Conservation (phyloP, 2,329 filamentous ascomycete genomes). For the Ophiosphaerella korrae region DNA sequence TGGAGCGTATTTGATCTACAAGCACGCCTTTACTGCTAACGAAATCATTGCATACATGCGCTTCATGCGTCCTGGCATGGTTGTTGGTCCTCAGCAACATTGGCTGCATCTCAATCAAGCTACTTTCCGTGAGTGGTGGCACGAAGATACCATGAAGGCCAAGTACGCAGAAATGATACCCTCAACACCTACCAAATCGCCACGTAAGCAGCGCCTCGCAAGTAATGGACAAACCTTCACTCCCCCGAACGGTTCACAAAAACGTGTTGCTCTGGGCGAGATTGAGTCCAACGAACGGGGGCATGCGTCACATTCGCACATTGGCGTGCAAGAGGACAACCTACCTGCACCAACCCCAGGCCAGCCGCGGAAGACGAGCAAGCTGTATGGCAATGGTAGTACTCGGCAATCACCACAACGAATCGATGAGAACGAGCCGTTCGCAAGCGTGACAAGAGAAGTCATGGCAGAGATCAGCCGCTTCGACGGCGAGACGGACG, state of each 20-base stretch:
- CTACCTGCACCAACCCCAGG: slow-evolving; percentile 93
- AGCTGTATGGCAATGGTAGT: slow-evolving; percentile 67
- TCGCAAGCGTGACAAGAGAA: slow-evolving; percentile 62
- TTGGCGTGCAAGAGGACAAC: slow-evolving; percentile 81
- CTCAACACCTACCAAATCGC: slow-evolving; percentile 62
- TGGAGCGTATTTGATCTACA: slow-evolving; percentile 96
- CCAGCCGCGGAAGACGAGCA: slow-evolving; percentile 87
- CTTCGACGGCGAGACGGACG: slow-evolving; percentile 72
- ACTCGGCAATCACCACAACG: slow-evolving; percentile 41
- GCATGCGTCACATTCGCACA: slow-evolving; percentile 51
- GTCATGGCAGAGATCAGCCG: slow-evolving; percentile 63
- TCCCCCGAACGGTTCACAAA: slow-evolving; percentile 78
- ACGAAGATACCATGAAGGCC: slow-evolving; percentile 77
- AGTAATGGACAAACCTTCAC: slow-evolving; percentile 77
- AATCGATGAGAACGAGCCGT: slow-evolving; percentile 56
- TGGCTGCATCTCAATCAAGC: slow-evolving; percentile 98
- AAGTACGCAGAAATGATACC: slow-evolving; percentile 70
- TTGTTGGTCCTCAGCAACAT: slow-evolving; percentile 97
- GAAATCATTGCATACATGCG: slow-evolving; percentile 98
- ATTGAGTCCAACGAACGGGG: slow-evolving; percentile 77
- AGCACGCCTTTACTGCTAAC: slow-evolving; percentile 95
- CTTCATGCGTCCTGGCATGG: slow-evolving; percentile 99
- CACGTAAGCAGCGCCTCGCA: slow-evolving; percentile 55
- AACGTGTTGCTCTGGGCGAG: slow-evolving; percentile 88
- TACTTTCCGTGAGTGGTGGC: slow-evolving; percentile 98